phyloP scores from a whole-genome alignment of 495 filamentous ascomycete genomes.

The Sordaria brevicollis region DNA sequence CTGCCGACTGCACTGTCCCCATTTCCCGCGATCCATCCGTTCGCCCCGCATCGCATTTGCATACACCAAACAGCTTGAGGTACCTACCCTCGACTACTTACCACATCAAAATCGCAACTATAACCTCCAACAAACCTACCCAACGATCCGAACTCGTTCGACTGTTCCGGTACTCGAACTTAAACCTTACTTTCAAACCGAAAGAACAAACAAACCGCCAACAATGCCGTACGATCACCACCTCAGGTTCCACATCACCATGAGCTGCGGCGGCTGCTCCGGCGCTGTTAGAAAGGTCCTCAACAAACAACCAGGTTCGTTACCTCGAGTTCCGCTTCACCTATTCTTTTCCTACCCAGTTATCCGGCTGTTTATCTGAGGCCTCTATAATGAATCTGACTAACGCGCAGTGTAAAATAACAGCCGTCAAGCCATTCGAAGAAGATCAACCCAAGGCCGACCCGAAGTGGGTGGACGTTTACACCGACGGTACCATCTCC shows the following conservation, averaged over 20 bases:
- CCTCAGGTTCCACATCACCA: conserved; percentile 58
- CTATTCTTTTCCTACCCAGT: too few relatives aligned
- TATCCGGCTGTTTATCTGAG: too few relatives aligned
- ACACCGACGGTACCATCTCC: conserved; percentile 47
- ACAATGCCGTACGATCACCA: conserved; percentile 31
- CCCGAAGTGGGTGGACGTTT: too few relatives aligned
- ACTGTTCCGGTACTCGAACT: background rate
- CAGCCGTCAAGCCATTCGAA: conserved; percentile 78
- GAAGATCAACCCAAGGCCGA: too few relatives aligned
- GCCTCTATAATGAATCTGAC: background rate
- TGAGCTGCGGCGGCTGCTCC: conserved; percentile 57
- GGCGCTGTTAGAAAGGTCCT: conserved; percentile 75
- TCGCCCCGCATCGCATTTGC: background rate
- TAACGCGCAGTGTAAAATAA: background rate
- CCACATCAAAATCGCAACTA: background rate
- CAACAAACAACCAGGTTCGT: conserved; percentile 78
- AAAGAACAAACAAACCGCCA: conserved; percentile 6
- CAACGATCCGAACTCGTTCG: background rate
- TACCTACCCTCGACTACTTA: too few relatives aligned
- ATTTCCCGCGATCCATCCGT: background rate
- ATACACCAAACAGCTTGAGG: too few relatives aligned
- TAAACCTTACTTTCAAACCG: background rate
- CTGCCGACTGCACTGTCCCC: background rate
- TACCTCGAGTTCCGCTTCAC: too few relatives aligned
- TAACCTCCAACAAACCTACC: background rate